These are phyloP conservation scores for Cucumis hystrix DNA, from an alignment of 306 rosid species.

Conservation along the genomic window DNA sequence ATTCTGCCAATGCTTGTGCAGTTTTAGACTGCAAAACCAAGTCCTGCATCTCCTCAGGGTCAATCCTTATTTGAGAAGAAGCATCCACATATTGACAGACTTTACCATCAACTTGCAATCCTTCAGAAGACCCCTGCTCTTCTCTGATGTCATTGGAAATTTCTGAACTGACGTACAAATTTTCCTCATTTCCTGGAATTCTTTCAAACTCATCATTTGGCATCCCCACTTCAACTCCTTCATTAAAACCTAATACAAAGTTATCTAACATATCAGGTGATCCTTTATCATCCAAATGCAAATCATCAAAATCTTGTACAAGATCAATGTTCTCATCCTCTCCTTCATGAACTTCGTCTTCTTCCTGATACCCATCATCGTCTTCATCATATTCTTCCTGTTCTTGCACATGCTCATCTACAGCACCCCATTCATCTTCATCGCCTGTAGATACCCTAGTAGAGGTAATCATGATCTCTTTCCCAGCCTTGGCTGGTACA, in stretches of 20 bases:
- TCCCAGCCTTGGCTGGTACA: slow-evolving; percentile 23
- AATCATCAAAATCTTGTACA: slow-evolving; percentile 36
- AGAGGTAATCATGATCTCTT: slow-evolving; percentile 31
- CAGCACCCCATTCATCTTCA: slow-evolving; percentile 87
- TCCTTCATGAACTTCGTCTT: slow-evolving; percentile 84
- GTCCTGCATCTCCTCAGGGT: slow-evolving; percentile 44
- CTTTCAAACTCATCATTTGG: slow-evolving; percentile 75
- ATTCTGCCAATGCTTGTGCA: slow-evolving; percentile 18
- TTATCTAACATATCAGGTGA: slow-evolving; percentile 67
- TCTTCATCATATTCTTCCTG: slow-evolving; percentile 98
- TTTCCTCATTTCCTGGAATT: slow-evolving; percentile 34
- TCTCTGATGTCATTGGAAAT: slow-evolving; percentile 25
- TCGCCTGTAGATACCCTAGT: slow-evolving; percentile 40
- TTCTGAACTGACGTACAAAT: slow-evolving; percentile 23
- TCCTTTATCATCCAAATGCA: slow-evolving; percentile 62
- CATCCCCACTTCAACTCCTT: slow-evolving; percentile 94
- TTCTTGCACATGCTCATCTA: slow-evolving; percentile 67
- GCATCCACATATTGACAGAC: slow-evolving; percentile 32
- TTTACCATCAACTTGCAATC: slow-evolving; percentile 22
- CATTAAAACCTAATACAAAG: slow-evolving; percentile 79
- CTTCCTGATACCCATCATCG: slow-evolving; percentile 79
- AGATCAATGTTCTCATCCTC: slow-evolving; percentile 54
- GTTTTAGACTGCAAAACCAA: slow-evolving; percentile 32
- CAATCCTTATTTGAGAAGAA: slow-evolving; percentile 32
- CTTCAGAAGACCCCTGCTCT: slow-evolving; percentile 37